Evolutionary conservation across 306 rosid species (phyloP), one percentile per base, ranked within the genome.

Genomic region (Acacia confusa): DNA sequence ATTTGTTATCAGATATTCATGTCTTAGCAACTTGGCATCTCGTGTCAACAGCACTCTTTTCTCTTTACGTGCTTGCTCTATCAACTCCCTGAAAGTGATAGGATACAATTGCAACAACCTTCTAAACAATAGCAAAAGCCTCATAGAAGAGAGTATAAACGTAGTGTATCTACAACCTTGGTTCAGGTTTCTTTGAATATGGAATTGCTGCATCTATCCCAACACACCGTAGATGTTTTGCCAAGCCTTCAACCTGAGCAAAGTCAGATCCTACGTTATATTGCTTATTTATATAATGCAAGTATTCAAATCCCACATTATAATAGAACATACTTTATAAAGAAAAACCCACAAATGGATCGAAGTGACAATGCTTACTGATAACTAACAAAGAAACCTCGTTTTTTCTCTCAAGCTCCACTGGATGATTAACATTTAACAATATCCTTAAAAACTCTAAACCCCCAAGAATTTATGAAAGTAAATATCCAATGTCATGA

Each of bases 131-230:
- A 47, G 81, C n/a, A 38, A 57, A 24, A 55, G 43, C 28, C 67
- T 69, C 71, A 78, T 25, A 30, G 52, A 9, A 79, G 45, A 86
- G 63, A 70, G 70, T 48, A 57, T 43, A 79, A 71, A 57, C 74
- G 72, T n/a, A 76, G 16, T 44, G 70, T 57, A 83, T 66, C 65
- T 36, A 80, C 65, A 73, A 94, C 97, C 98, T 91, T 82, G 97
- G 75, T 77, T 88, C 94, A 27, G 98, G 97, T 85, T 85, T 94
- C 90, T 89, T 92, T 47, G 94, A 88, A 83, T 47, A 53, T 48
- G 98, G 97, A 72, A 90, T 81, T 80, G 97, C 98, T 75, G 97
- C 98, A 88, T 94, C 97, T 58, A 95, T 82, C 84, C 99, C 97
- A 74, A 91, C 97, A 76, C 97, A 95, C 15, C 97, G 88, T 87